phyloP scores from a whole-genome alignment of 495 filamentous ascomycete species.

The Pseudotulostoma volvatum region DNA sequence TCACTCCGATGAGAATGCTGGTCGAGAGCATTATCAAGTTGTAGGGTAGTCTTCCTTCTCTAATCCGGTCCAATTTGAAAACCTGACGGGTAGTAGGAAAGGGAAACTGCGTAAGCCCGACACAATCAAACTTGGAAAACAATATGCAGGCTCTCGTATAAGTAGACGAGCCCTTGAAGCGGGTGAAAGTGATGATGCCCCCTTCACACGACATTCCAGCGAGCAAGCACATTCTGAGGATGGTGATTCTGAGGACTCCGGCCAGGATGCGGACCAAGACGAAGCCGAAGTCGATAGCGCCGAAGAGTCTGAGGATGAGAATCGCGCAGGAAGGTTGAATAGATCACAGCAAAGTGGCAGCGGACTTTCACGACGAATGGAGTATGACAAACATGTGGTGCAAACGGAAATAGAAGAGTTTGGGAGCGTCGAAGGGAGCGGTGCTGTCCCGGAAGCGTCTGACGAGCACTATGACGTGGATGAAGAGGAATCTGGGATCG shows the following conservation, averaged over 20 bases:
- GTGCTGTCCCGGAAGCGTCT: too few relatives aligned
- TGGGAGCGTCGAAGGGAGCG: conserved; percentile 6
- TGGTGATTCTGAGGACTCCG: conserved; percentile 8
- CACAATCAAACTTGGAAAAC: conserved; percentile 43
- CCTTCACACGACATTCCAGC: conserved; percentile 11
- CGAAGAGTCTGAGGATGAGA: conserved; percentile 12
- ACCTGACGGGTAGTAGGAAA: conserved; percentile 36
- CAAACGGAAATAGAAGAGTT: conserved; percentile 9
- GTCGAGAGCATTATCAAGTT: conserved; percentile 70
- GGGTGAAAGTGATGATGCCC: conserved; percentile 29
- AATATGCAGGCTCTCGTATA: conserved; percentile 69
- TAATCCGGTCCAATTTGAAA: too few relatives aligned
- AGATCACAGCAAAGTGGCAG: conserved; percentile 46
- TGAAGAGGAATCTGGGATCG: conserved; percentile 14
- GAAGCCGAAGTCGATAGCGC: conserved; percentile 25
- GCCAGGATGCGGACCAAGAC: conserved; percentile 18
- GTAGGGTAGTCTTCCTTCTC: conserved; percentile 43
- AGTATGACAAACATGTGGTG: conserved; percentile 35
- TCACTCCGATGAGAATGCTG: conserved; percentile 29
- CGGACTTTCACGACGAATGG: conserved; percentile 44
- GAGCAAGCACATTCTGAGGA: too few relatives aligned
- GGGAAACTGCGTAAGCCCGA: conserved; percentile 69
- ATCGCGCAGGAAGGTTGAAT: conserved; percentile 35
- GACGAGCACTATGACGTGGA: conserved; percentile 14
- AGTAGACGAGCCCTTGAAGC: conserved; percentile 50